Evolutionary conservation across 2,329 filamentous ascomycete species (phyloP).

Genomic region (Botrytis galanthina): DNA sequence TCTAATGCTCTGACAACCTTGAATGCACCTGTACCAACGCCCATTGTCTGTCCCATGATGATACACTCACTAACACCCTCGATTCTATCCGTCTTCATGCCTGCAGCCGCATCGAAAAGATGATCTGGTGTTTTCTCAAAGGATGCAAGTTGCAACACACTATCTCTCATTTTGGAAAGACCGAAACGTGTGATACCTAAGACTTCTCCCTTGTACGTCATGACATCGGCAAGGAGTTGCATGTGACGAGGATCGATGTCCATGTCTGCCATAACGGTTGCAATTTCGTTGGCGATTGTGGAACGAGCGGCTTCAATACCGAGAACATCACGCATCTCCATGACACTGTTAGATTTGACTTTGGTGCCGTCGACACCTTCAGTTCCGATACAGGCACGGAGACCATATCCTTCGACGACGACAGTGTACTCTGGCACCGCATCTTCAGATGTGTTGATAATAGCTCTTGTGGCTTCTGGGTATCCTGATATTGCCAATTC

Average conservation of each 20-base stretch:
- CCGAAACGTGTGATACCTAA: conserved; percentile 96
- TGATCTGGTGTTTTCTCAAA: conserved; percentile 99
- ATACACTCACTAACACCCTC: conserved; percentile 96
- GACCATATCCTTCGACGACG: conserved; percentile 91
- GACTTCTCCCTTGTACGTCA: conserved; percentile 98
- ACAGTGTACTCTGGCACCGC: conserved; percentile 53
- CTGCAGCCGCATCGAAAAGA: conserved; percentile 88
- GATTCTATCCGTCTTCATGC: conserved; percentile 88
- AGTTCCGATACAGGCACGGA: conserved; percentile 87
- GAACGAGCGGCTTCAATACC: conserved; percentile 91
- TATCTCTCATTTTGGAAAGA: conserved; percentile 93
- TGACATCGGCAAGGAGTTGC: conserved; percentile 94
- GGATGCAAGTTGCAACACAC: conserved; percentile 86
- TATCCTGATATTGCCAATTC: conserved; percentile 87
- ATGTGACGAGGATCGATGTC: conserved; percentile 96
- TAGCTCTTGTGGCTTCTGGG: conserved; percentile 77
- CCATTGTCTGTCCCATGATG: conserved; percentile 96
- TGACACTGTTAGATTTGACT: conserved; percentile 79
- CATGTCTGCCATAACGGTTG: conserved; percentile 88
- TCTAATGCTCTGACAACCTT: conserved; percentile 79
- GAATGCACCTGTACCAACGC: conserved; percentile 87
- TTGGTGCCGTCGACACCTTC: conserved; percentile 80
- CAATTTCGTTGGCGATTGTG: conserved; percentile 88
- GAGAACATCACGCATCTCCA: conserved; percentile 83
- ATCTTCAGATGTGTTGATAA: conserved; percentile 72